Evolutionary conservation across 1,139 yeast species (phyloP).

Genomic region (Yamadazyma sp.): DNA sequence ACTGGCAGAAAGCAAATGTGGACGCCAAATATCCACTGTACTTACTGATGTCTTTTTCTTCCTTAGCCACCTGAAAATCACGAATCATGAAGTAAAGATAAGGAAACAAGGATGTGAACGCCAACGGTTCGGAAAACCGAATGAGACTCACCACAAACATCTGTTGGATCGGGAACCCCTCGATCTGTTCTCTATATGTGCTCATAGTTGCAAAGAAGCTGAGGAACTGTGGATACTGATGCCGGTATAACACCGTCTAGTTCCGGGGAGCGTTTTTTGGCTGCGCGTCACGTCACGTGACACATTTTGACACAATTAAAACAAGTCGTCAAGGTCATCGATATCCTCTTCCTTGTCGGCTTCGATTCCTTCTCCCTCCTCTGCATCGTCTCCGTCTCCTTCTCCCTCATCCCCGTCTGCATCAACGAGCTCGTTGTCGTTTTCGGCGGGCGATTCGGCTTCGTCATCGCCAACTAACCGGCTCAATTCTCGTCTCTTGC

Average conservation of each 20-base stretch:
- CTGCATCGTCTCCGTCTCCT: slow-evolving; percentile 23
- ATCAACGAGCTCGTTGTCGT: slow-evolving; percentile 23
- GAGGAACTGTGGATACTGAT: too few relatives aligned
- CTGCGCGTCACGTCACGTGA: too few relatives aligned
- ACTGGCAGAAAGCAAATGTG: slow-evolving; percentile 53
- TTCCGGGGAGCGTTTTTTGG: too few relatives aligned
- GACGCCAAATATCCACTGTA: slow-evolving; percentile 61
- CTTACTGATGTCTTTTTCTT: slow-evolving; percentile 51
- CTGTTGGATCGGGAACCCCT: slow-evolving; percentile 52
- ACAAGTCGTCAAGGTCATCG: slow-evolving; percentile 41
- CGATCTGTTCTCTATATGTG: slow-evolving; percentile 14
- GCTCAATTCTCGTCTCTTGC: slow-evolving; percentile 70
- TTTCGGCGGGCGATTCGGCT: slow-evolving; percentile 29
- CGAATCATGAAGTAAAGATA: slow-evolving; percentile 63
- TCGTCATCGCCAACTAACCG: slow-evolving; percentile 27
- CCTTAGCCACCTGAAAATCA: slow-evolving; percentile 51
- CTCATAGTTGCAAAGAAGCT: too few relatives aligned
- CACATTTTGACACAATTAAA: too few relatives aligned
- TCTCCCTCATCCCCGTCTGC: slow-evolving; percentile 19
- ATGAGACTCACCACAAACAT: slow-evolving; percentile 44
- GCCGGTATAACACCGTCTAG: too few relatives aligned
- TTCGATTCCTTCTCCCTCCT: slow-evolving; percentile 22
- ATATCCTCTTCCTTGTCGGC: slow-evolving; percentile 29
- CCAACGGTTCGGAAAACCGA: slow-evolving; percentile 59
- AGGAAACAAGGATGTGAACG: slow-evolving; percentile 62